phyloP scores from a whole-genome alignment of 75 land plant species.

The Pinus taeda region DNA sequence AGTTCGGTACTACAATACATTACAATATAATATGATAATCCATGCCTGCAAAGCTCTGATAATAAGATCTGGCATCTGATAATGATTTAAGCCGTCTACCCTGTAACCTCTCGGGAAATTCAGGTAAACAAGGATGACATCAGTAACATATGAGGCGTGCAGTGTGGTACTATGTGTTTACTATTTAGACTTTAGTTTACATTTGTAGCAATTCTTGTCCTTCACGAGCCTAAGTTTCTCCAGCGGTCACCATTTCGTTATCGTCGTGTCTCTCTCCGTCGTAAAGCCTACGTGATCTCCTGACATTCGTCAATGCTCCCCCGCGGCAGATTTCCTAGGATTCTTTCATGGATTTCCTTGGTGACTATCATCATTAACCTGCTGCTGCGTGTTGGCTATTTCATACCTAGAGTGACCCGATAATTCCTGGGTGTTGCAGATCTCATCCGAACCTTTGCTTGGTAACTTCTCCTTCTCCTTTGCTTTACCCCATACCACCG shows the following conservation, averaged over 20 bases:
- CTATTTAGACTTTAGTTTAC: too few relatives aligned
- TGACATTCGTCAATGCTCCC: neutral
- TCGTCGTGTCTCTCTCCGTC: neutral
- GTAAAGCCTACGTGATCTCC: neutral
- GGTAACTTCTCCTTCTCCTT: slow-evolving; percentile 11
- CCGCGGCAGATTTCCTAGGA: neutral
- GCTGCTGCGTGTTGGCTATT: neutral
- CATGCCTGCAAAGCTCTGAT: too few relatives aligned
- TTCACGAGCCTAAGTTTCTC: too few relatives aligned
- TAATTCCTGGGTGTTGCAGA: neutral
- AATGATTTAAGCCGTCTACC: too few relatives aligned
- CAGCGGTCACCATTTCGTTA: neutral
- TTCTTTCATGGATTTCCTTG: neutral
- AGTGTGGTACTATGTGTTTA: too few relatives aligned
- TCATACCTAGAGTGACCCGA: neutral
- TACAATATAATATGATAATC: too few relatives aligned
- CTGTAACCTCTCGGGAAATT: too few relatives aligned
- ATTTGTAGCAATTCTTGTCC: too few relatives aligned
- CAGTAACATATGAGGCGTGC: too few relatives aligned
- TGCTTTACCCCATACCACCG: slow-evolving; percentile 48
- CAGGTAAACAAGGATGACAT: too few relatives aligned
- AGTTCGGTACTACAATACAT: too few relatives aligned
- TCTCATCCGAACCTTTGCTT: neutral
- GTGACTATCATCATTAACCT: neutral
- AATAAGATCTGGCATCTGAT: too few relatives aligned